Evolutionary conservation across 495 filamentous ascomycete genomes (phyloP).

Genomic region (Talaromyces proteolyticus): DNA sequence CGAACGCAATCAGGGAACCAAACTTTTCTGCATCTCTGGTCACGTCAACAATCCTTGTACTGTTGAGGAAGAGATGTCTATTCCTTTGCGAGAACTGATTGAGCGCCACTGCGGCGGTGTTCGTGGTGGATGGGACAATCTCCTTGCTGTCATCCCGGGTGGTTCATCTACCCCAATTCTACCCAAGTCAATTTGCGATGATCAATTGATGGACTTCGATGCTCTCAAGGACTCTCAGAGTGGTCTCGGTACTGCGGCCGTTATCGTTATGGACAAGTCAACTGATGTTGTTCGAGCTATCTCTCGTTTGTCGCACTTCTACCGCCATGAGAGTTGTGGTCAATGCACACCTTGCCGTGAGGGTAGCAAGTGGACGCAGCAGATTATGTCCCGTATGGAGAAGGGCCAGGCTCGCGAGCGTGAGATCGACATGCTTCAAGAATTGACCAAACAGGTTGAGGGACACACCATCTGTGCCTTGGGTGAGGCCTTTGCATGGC

Average conservation of each 20-base stretch:
- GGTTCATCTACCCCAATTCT: slow-evolving; percentile 95
- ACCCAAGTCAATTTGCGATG: slow-evolving; percentile 78
- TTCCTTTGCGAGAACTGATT: slow-evolving; percentile 88
- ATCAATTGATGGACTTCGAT: slow-evolving; percentile 99
- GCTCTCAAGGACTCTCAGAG: slow-evolving; percentile 95
- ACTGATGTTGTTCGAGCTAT: slow-evolving; percentile 93
- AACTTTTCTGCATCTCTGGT: slow-evolving; percentile 97
- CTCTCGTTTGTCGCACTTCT: slow-evolving; percentile 88
- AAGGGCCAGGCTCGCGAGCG: slow-evolving; percentile 78
- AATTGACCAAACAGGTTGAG: slow-evolving; percentile 98
- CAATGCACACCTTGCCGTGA: slow-evolving; percentile 98
- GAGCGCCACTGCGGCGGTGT: slow-evolving; percentile 98
- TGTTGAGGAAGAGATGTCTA: slow-evolving; percentile 98
- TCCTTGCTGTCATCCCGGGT: slow-evolving; percentile 90
- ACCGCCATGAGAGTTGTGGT: slow-evolving; percentile 96
- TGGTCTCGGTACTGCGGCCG: slow-evolving; percentile 94
- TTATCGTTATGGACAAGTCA: slow-evolving; percentile 98
- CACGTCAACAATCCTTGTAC: slow-evolving; percentile 98
- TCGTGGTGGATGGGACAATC: slow-evolving; percentile 94
- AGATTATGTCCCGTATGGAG: slow-evolving; percentile 97
- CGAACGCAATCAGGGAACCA: slow-evolving; percentile 92
- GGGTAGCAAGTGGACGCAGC: slow-evolving; percentile 94
- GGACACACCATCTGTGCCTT: slow-evolving; percentile 98
- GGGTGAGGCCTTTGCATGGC: slow-evolving; percentile 98
- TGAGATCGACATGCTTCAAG: slow-evolving; percentile 99